These are phyloP conservation scores for Torulaspora maleeae DNA, from an alignment of 805 yeast genomes.

Conservation along the genomic window DNA sequence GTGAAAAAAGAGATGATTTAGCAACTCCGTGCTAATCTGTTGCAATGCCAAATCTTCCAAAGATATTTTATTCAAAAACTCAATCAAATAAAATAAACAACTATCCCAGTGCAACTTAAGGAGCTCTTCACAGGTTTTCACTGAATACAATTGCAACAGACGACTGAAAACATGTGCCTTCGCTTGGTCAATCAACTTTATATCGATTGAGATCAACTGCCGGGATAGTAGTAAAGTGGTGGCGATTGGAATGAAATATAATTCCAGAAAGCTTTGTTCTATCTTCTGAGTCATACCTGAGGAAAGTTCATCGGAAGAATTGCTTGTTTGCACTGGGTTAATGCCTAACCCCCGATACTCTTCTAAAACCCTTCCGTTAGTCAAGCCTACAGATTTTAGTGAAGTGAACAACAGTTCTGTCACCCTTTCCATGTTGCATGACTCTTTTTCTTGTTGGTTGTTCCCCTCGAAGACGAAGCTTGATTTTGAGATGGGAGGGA, in stretches of 20 bases:
- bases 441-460: conserved; percentile 5
- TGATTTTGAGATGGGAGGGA: conserved; percentile 34
- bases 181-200: conserved; percentile 13
- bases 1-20: conserved; percentile 32
- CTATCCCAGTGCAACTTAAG: conserved; percentile 37
- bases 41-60: conserved; percentile 37
- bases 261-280: conserved; percentile 20
- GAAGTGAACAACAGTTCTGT: conserved; percentile 16
- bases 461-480: conserved; percentile 25
- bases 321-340: conserved; percentile 10
- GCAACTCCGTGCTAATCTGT: conserved; percentile 25
- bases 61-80: conserved; percentile 35
- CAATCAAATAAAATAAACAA: conserved; percentile 35
- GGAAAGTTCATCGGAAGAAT: not conserved
- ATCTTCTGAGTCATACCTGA: conserved; percentile 21
- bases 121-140: conserved; percentile 34
- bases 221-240: conserved; percentile 20
- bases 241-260: conserved; percentile 23
- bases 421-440: conserved; percentile 8
- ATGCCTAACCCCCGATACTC: conserved; percentile 17
- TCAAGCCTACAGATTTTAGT: conserved; percentile 14
- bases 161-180: conserved; percentile 19
- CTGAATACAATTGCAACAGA: conserved; percentile 23
- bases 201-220: conserved; percentile 15
- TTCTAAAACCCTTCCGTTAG: conserved; percentile 16